Conservation (phyloP, 805 yeast species). For the Yueomyces sinensis region DNA sequence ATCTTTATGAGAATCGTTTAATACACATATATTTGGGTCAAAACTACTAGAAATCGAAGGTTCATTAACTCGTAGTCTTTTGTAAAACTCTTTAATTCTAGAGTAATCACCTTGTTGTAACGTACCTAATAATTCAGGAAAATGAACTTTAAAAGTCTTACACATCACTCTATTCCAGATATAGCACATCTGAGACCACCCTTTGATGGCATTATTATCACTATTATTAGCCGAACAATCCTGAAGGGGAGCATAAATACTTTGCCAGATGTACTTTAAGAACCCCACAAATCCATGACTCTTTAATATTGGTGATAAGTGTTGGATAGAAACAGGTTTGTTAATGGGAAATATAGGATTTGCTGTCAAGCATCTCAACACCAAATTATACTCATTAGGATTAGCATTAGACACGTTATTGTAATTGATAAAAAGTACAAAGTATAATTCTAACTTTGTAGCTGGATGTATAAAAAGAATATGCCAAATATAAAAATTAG, state of each 20-base stretch:
- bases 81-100: slow-evolving; percentile 8
- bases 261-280: slow-evolving; percentile 10
- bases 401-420: slow-evolving; percentile 7
- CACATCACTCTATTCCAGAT: slow-evolving; percentile 22
- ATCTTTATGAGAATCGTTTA: no score
- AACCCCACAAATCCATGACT: slow-evolving; percentile 13
- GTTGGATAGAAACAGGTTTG: slow-evolving; percentile 15
- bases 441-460: slow-evolving; percentile 11
- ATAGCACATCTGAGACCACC: slow-evolving; percentile 5
- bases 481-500: slow-evolving; percentile 23
- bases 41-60: no score
- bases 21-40: no score
- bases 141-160: slow-evolving; percentile 14
- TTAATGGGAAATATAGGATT: slow-evolving; percentile 16
- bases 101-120: slow-evolving; percentile 16
- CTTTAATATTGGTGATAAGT: slow-evolving; percentile 8
- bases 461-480: slow-evolving; percentile 12
- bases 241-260: slow-evolving; percentile 5
- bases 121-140: slow-evolving; percentile 18
- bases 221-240: neutral
- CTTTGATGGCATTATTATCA: neutral
- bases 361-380: slow-evolving; percentile 20
- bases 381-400: slow-evolving; percentile 6
- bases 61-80: no score
- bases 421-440: slow-evolving; percentile 12